These are phyloP conservation scores for Mortierella sp. DNA, from an alignment of 371 early-diverging fungal genomes.

Conservation along the genomic window DNA sequence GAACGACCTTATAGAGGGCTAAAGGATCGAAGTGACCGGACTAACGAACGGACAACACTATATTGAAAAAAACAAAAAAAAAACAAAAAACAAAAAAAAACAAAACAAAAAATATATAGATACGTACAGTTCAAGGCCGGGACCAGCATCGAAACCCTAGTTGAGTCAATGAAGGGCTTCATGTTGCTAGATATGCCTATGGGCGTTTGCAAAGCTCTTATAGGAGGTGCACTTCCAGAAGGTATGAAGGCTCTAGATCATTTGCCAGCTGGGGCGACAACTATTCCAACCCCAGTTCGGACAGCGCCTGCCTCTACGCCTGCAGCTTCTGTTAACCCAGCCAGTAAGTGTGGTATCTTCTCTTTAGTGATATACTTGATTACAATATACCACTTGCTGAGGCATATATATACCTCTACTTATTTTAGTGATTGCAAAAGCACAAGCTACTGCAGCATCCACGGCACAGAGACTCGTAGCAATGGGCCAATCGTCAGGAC, in stretches of 20 bases:
- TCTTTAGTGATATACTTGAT: not conserved
- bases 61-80: not conserved
- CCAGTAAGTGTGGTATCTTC: slow-evolving; percentile 35
- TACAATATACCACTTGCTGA: not conserved
- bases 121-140: slow-evolving; percentile 50
- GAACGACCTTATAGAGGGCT: not conserved
- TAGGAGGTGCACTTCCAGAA: slow-evolving; percentile 84
- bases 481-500: slow-evolving; percentile 41
- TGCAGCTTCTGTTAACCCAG: slow-evolving; percentile 30
- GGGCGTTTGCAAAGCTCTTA: slow-evolving; percentile 73
- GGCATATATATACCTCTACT: not conserved
- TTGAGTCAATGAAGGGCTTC: slow-evolving; percentile 79
- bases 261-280: slow-evolving; percentile 52
- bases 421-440: slow-evolving; percentile 53
- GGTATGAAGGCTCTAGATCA: slow-evolving; percentile 78
- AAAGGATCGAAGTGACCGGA: not conserved
- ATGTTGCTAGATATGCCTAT: slow-evolving; percentile 78
- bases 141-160: slow-evolving; percentile 61
- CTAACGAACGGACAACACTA: slow-evolving; percentile 8
- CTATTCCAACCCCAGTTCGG: slow-evolving; percentile 16
- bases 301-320: slow-evolving; percentile 10
- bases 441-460: slow-evolving; percentile 57
- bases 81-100: not conserved
- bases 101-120: slow-evolving; percentile 16
- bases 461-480: slow-evolving; percentile 57